Conservation (phyloP, 305 asterid genomes). For the Fraxinus albicans region DNA sequence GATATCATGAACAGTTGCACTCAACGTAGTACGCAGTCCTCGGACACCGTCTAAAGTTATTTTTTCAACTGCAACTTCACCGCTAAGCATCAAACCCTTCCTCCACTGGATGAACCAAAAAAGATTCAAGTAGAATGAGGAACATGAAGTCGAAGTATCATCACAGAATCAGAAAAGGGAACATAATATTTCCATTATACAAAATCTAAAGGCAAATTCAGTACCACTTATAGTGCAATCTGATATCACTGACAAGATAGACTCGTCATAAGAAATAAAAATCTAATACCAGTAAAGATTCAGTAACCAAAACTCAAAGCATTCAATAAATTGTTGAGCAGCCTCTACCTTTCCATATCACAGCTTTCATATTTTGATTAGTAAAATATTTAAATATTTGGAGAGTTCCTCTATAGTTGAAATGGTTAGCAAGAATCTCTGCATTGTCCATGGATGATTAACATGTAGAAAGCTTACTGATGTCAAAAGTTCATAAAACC, state of each 20-base stretch:
- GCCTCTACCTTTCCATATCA: not conserved
- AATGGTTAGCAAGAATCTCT: constrained; percentile 7
- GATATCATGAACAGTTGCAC: constrained; percentile 98
- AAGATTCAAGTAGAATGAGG: constrained; percentile 2
- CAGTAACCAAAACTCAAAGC: not conserved
- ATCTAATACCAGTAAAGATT: not conserved
- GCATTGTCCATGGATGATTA: not conserved
- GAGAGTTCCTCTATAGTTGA: constrained; percentile 3
- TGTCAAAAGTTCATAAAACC: not conserved
- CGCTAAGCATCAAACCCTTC: constrained; percentile 83
- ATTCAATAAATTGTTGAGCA: not conserved
- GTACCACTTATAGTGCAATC: not conserved
- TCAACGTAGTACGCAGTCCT: constrained; percentile 80
- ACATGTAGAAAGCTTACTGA: not conserved
- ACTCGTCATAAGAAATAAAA: constrained; percentile 5
- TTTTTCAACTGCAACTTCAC: constrained; percentile 88
- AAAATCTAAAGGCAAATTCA: not conserved
- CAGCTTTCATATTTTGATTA: constrained; percentile 12
- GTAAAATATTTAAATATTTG: not conserved
- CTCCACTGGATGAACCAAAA: constrained; percentile 69
- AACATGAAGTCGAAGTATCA: constrained; percentile 7
- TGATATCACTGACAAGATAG: not conserved
- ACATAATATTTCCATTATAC: constrained; percentile 15
- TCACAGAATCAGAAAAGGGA: constrained; percentile 15
- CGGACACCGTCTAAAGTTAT: constrained; percentile 91